phyloP scores from a whole-genome alignment of 1,284 basidiomycete species.

The Marasmius oreades region DNA sequence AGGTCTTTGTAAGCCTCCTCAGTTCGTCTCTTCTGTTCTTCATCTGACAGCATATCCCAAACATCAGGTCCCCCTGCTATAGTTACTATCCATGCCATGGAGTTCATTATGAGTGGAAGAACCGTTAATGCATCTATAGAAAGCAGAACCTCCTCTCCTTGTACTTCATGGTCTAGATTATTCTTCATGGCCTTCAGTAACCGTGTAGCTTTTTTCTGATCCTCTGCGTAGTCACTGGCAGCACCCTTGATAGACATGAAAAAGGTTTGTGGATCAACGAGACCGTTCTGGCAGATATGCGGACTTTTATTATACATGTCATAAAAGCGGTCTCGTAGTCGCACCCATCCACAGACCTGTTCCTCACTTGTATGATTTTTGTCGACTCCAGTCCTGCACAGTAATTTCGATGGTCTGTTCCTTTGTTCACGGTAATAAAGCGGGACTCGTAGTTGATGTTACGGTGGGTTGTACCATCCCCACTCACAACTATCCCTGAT shows the following conservation, averaged over 20 bases:
- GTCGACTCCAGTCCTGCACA: slow-evolving; percentile 18
- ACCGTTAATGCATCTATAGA: slow-evolving; percentile 1
- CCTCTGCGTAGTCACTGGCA: slow-evolving; percentile 23
- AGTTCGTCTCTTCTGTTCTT: too few species aligned
- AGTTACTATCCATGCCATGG: neutral
- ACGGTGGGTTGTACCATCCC: slow-evolving; percentile 22
- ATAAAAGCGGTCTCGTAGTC: slow-evolving; percentile 3
- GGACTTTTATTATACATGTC: slow-evolving; percentile 13
- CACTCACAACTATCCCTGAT: slow-evolving; percentile 17
- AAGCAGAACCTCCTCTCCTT: slow-evolving; percentile 13
- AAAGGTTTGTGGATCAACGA: slow-evolving; percentile 11
- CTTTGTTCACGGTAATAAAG: slow-evolving; percentile 12
- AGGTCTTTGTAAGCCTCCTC: too few species aligned
- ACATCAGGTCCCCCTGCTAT: slow-evolving; percentile 16
- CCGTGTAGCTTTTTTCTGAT: slow-evolving; percentile 22
- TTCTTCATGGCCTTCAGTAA: slow-evolving; percentile 17
- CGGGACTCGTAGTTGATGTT: slow-evolving; percentile 21
- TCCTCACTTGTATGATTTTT: slow-evolving; percentile 21
- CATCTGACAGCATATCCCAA: slow-evolving; percentile 14
- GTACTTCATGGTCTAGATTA: slow-evolving; percentile 10
- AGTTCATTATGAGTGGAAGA: slow-evolving; percentile 6
- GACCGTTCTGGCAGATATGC: neutral
- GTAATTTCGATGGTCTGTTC: neutral
- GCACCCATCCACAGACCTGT: slow-evolving; percentile 19
- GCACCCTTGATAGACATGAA: slow-evolving; percentile 14